These are phyloP conservation scores for Nemania sp. DNA, from an alignment of 2,329 filamentous ascomycete genomes.

Conservation along the genomic window DNA sequence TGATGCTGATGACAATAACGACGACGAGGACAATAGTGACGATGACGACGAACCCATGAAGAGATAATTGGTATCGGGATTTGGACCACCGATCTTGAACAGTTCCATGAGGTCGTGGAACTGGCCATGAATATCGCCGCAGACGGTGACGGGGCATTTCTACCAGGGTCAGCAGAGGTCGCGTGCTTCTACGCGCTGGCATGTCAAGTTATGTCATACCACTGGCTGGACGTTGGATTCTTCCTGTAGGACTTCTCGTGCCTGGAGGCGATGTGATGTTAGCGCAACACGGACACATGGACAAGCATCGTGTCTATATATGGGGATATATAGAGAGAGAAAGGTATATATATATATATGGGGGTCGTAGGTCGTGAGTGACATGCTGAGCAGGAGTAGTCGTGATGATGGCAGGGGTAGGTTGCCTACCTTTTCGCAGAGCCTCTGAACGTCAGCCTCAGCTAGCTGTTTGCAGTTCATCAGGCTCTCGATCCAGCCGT, in stretches of 20 bases:
- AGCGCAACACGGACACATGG: conserved; percentile 33
- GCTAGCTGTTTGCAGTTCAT: conserved; percentile 99
- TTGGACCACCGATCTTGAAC: conserved; percentile 97
- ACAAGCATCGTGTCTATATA: neutral
- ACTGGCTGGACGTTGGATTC: conserved; percentile 99
- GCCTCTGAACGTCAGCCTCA: conserved; percentile 90
- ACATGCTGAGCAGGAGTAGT: neutral
- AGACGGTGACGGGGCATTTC: conserved; percentile 99
- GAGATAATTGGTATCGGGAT: conserved; percentile 98
- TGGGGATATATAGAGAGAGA: neutral
- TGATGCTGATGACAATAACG: neutral
- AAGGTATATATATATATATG: neutral
- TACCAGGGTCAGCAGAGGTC: conserved; percentile 42
- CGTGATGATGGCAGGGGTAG: neutral
- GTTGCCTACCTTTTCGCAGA: conserved; percentile 88
- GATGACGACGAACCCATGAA: conserved; percentile 79
- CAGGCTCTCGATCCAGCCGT: conserved; percentile 97
- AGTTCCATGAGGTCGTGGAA: conserved; percentile 99
- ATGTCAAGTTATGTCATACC: conserved; percentile 58
- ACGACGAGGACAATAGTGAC: neutral
- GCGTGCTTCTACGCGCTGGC: neutral
- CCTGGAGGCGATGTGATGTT: conserved; percentile 56
- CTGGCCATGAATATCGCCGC: conserved; percentile 98
- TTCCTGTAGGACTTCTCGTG: conserved; percentile 93
- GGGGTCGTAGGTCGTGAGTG: neutral